Evolutionary conservation across 2,329 filamentous ascomycete species (phyloP), one percentile per base, ranked within the genome.

Genomic region (Elsinoe australis): DNA sequence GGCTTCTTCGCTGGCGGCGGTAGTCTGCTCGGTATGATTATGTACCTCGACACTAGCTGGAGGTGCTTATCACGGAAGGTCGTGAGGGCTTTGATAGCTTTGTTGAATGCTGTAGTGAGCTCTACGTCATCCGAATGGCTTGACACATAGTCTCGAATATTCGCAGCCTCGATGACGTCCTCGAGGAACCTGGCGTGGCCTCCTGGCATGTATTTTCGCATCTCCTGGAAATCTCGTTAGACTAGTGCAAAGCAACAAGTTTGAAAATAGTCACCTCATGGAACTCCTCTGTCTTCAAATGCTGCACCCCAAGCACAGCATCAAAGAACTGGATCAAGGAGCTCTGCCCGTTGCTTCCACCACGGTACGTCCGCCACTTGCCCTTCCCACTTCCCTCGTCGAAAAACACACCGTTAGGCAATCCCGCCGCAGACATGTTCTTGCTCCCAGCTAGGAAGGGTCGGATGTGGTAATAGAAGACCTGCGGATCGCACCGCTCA

Each of bases 311-410:
- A 2, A 77, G 64, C 2, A 71, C 69, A 5, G 73, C 71, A 53
- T 77, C 74, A 50, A 75, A 72, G 15, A 75, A 71, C 41, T 76
- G 74, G 2, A 77, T 66, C 36, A 77, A 53, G 0, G 73, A 75
- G 58, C 72, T 75, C 54, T 76, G 74, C 0, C 71, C 74, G 54
- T 77, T 77, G 52, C 73, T 76, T 0, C 74, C 74, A 2, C 74
- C 74, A 24, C 71, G 69, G 50, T 74, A 71, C 42, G 72, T 69
- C 15, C 65, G 63, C 72, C 72, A 76, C 9, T 68, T 59, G 1
- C 71, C 72, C 29, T 65, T 64, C 0, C 69, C 71, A 5, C 71
- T 55, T 3, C 72, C 73, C 31, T 70, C 60, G 47, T 75, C 72
- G 53, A 75, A 76, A 53, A 73, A 75, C 2, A 76, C 68, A 8